Percentiles rank a stretch among this genome's conserved stretches.
These are phyloP conservation scores for Pseudozyma pruni DNA, from an alignment of 1,284 basidiomycete species.

Conservation along the genomic window DNA sequence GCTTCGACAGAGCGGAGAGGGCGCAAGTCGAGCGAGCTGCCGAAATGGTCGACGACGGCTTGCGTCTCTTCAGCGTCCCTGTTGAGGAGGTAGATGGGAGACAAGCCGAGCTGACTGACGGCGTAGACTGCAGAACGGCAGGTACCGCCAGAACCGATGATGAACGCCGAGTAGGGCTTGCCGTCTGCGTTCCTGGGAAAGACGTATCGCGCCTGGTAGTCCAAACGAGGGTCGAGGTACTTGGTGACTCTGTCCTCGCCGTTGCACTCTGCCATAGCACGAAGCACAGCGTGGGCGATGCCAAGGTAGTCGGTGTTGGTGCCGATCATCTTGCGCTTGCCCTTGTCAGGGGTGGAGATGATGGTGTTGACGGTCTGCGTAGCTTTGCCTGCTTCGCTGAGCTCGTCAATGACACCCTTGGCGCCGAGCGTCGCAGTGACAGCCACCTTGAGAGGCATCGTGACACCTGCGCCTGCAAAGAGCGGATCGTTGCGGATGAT, in stretches of 20 bases:
- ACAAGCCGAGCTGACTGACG: slow-evolving; percentile 36
- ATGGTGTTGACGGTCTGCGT: slow-evolving; percentile 57
- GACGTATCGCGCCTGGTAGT: slow-evolving; percentile 16
- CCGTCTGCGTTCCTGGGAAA: slow-evolving; percentile 23
- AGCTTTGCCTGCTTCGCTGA: slow-evolving; percentile 38
- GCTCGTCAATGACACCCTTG: slow-evolving; percentile 44
- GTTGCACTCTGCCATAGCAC: slow-evolving; percentile 35
- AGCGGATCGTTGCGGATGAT: slow-evolving; percentile 42
- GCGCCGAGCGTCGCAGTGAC: slow-evolving; percentile 37
- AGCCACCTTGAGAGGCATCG: slow-evolving; percentile 55
- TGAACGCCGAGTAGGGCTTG: slow-evolving; percentile 48
- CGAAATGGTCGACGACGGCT: slow-evolving; percentile 49
- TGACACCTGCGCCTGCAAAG: slow-evolving; percentile 49
- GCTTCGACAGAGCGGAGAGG: slow-evolving; percentile 36
- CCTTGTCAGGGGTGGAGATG: slow-evolving; percentile 31
- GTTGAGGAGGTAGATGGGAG: slow-evolving; percentile 52
- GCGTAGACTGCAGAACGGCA: slow-evolving; percentile 55
- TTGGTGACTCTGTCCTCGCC: slow-evolving; percentile 21
- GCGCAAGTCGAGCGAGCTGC: slow-evolving; percentile 37
- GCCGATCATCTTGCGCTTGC: slow-evolving; percentile 43
- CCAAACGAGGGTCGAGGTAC: slow-evolving; percentile 35
- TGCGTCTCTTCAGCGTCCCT: slow-evolving; percentile 44
- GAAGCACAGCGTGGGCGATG: slow-evolving; percentile 45
- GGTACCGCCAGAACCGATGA: slow-evolving; percentile 56
- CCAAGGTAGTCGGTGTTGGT: slow-evolving; percentile 58